Percentiles rank a stretch among this genome's conserved stretches.
Conservation (phyloP, 78 protist genomes). For the Dictyostelium firmibasis region DNA sequence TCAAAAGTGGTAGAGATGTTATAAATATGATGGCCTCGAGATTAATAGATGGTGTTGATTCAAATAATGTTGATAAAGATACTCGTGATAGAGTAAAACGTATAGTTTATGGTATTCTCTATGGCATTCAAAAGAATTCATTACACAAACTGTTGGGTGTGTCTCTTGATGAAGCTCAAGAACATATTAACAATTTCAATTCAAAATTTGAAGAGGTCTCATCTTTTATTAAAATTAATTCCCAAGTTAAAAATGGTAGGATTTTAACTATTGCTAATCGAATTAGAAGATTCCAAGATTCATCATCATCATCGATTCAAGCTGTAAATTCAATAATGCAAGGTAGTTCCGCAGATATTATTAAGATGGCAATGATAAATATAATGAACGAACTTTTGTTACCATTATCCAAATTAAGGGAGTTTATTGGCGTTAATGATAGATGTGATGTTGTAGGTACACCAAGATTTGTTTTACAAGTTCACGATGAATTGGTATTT, state of each 20-base stretch:
- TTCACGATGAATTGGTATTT: constrained; percentile 87
- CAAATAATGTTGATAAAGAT: background rate
- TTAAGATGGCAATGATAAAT: constrained; percentile 79
- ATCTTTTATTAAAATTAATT: background rate
- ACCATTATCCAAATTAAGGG: background rate
- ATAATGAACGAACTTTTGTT: background rate
- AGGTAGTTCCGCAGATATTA: constrained; percentile 87
- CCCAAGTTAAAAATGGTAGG: background rate
- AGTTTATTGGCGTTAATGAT: background rate
- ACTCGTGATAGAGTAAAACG: constrained; percentile 45
- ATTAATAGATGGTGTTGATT: background rate
- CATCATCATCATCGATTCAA: no score
- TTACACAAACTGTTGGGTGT: background rate
- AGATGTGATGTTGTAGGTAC: no score
- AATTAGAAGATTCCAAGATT: background rate
- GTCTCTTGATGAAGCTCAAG: background rate
- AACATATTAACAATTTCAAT: background rate
- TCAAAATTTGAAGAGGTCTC: background rate
- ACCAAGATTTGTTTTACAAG: constrained; percentile 70
- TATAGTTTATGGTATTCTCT: constrained; percentile 73
- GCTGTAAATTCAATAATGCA: constrained; percentile 80
- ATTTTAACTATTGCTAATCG: constrained; percentile 16
- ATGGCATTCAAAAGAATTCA: constrained; percentile 59
- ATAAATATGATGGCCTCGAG: constrained; percentile 28
- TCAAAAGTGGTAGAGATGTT: constrained; percentile 50